Base-by-base conservation (phyloP, 805 yeast genomes). In the Starmerella apicola region DNA sequence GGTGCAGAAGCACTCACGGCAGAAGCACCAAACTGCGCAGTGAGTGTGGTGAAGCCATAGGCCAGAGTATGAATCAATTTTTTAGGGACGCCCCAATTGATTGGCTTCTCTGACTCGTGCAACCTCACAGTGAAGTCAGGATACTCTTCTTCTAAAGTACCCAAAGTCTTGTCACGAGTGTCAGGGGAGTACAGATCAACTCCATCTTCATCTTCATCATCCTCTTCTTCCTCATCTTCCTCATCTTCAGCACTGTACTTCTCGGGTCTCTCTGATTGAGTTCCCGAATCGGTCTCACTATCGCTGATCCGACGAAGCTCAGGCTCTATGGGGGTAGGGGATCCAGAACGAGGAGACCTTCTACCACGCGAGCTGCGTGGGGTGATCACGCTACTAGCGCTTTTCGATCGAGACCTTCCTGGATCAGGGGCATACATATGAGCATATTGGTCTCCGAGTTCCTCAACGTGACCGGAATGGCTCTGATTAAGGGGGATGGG, bases 11-110 rank as follows among this genome's bases (percentile, higher is more conserved):
- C 78, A 0, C 78, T 65, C 44, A 68, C 66, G 22, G 73, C 62
- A 1, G 53, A 38, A 3, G 79, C 70, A 1, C 78, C 66, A 13
- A 74, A 76, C 63, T 72, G 68, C 42, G 76, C 74, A 0, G 72
- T 70, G 3, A 74, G 58, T 9, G 66, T 57, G 3, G 78, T 67
- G 35, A 72, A 54, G n/a, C 71, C 44, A 27, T 38, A 52, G 12
- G 46, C 50, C 45, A 70, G 60, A 10, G 72, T 59, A 45, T 65
- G 61, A 2, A 53, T 6, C 4, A 66, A 53, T 50, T 70, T 72
- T 37, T 64, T 61, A 25, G 43, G 34, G 0, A 52, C 21, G 0
- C 75, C 61, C 82, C 82, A 76, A 51, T 72, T 73, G 17, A 58
- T 51, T 0, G 83, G 82, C 17, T 23, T 23, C 24, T 46, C 50